Base-by-base conservation (phyloP, 495 filamentous ascomycete species). In the Jackrogersella multiformis region DNA sequence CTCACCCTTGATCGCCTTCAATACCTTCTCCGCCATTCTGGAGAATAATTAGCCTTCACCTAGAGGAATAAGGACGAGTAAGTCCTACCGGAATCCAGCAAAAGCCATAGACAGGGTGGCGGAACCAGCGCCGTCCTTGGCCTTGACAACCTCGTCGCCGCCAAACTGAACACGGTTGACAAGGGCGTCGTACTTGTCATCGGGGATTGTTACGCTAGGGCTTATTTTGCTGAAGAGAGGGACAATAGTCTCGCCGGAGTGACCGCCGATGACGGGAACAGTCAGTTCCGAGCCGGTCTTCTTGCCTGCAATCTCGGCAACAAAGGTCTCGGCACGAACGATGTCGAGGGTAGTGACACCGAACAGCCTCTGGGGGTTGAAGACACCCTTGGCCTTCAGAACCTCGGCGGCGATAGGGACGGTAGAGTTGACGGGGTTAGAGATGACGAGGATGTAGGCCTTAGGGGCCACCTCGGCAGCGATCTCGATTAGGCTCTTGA, bases 361-460 rank as follows among this genome's bases (percentile, higher is more conserved):
- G 74, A 99, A 98, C 49, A 99, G 89, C 73, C 89, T 92, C 85
- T 92, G 87, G 66, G 95, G 82, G 82, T 99, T 88, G 83, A 97
- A 98, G 70, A 96, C 92, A 63, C 89, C 89, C 78, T 93, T 92
- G 62, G 84, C 84, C 87, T 97, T 98, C 77, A 99, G 88, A 55
- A 96, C 87, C 83, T 99, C 95, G 54, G 95, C 95, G 42, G 96
- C 92, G 77, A 99, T 97, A 51, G 96, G 95, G 60, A 99, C 96
- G 34, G 96, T 99, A 20, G 92, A 96, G 90, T 99, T 99, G 79
- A 99, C 95, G 32, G 95, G 95, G 86, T 99, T 99, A 66, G 95
- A 98, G 80, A 99, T 99, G 83, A 99, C 87, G 48, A 98, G 87
- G 75, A 94, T 86, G 80, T 89, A 97, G 35, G 95, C 95, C 72